Evolutionary conservation across 805 yeast species (phyloP).

Genomic region (Monosporozyma aerobia): DNA sequence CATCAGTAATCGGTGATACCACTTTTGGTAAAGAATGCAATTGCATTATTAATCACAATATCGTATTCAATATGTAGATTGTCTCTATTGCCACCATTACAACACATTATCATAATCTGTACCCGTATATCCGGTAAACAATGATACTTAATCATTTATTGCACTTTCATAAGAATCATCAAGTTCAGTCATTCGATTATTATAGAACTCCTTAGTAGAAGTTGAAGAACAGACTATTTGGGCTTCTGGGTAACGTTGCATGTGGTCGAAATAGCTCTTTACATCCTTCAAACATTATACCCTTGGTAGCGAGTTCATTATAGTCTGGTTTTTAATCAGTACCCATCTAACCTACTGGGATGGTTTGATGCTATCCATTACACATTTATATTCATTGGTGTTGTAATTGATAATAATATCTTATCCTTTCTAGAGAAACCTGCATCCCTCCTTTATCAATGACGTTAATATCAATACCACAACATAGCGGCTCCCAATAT

Average conservation of each 20-base stretch:
- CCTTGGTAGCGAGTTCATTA: conserved; percentile 2
- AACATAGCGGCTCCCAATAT: background rate
- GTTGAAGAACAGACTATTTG: too few relatives aligned
- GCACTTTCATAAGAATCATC: background rate
- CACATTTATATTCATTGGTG: conserved; percentile 14
- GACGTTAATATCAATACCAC: background rate
- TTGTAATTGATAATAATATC: background rate
- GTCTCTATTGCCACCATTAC: background rate
- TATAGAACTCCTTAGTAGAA: too few relatives aligned
- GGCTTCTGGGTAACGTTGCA: too few relatives aligned
- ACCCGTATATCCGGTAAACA: background rate
- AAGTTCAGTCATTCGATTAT: background rate
- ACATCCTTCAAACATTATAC: background rate
- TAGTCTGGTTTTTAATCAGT: conserved; percentile 13
- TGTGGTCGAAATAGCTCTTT: background rate
- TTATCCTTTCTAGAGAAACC: conserved; percentile 2
- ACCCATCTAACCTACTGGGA: conserved; percentile 17
- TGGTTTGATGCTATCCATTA: conserved; percentile 18
- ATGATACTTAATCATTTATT: background rate
- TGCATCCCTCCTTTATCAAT: background rate
- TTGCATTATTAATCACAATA: conserved; percentile 7
- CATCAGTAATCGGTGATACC: conserved; percentile 16
- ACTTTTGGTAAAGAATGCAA: conserved; percentile 19
- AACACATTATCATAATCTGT: background rate
- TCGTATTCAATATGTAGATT: conserved; percentile 7